A percentile compares a stretch with the other conserved stretches of the same genome.
Conservation (phyloP, 2,329 filamentous ascomycete genomes). For the Teratosphaeriaceae sp. region DNA sequence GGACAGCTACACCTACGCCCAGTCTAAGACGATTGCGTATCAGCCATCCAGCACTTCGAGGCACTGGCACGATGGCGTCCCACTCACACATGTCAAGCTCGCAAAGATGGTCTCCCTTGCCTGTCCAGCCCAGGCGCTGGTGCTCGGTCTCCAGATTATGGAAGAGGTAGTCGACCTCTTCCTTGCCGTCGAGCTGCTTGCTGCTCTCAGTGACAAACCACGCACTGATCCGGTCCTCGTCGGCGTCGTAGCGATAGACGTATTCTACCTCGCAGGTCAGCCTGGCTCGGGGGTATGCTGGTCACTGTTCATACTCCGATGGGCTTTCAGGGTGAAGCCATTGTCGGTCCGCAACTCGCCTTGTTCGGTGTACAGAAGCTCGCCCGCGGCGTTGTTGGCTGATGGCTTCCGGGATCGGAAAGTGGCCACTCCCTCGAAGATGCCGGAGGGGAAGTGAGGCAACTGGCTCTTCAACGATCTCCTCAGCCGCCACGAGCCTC, state of each 20-base stretch:
- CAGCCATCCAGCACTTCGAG: too few relatives aligned
- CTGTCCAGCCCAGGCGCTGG: constrained; percentile 45
- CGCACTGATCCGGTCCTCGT: constrained; percentile 57
- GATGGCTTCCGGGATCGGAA: constrained; percentile 27
- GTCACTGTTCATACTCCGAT: constrained; percentile 38
- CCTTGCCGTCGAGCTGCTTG: constrained; percentile 33
- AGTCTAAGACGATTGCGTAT: constrained; percentile 33
- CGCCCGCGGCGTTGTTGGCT: constrained; percentile 21
- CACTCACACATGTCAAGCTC: constrained; percentile 65
- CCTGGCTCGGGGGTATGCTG: not conserved
- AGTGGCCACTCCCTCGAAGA: constrained; percentile 29
- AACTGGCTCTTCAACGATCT: constrained; percentile 27
- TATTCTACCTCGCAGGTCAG: constrained; percentile 43
- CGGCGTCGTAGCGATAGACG: constrained; percentile 63
- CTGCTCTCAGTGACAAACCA: constrained; percentile 69
- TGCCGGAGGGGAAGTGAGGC: constrained; percentile 30
- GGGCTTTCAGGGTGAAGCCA: constrained; percentile 49
- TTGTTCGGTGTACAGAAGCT: constrained; percentile 29
- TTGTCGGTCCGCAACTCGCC: constrained; percentile 31
- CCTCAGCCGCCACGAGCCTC: constrained; percentile 29
- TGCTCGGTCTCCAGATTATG: constrained; percentile 61
- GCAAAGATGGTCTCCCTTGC: constrained; percentile 63
- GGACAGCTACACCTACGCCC: constrained; percentile 38
- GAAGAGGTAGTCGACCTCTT: constrained; percentile 63
- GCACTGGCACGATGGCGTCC: too few relatives aligned